Percentiles rank a stretch among this genome's conserved stretches.
These are phyloP conservation scores for Candida xyloterini DNA, from an alignment of 805 yeast species.

Conservation along the genomic window DNA sequence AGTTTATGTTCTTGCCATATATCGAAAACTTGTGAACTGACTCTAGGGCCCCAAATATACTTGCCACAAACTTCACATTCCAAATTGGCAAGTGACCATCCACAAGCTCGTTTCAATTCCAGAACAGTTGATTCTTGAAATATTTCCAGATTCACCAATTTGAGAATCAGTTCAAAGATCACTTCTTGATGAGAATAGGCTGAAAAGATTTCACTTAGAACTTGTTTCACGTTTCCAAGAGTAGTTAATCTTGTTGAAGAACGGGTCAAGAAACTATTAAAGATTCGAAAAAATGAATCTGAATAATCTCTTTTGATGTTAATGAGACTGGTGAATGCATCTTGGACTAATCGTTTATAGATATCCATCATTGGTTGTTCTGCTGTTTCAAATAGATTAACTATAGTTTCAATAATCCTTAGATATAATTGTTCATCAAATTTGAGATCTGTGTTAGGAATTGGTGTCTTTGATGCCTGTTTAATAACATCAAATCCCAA, in stretches of 20 bases:
- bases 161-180: conserved; percentile 48
- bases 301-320: conserved; percentile 28
- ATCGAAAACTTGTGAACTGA: conserved; percentile 46
- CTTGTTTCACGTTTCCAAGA: conserved; percentile 55
- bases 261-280: conserved; percentile 51
- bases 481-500: conserved; percentile 35
- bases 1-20: conserved; percentile 51
- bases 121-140: conserved; percentile 44
- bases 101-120: conserved; percentile 43
- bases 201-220: conserved; percentile 59
- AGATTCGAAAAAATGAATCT: conserved; percentile 50
- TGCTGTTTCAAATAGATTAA: conserved; percentile 32
- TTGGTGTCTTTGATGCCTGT: conserved; percentile 18
- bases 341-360: conserved; percentile 40
- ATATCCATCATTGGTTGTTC: conserved; percentile 30
- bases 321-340: conserved; percentile 39
- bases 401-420: conserved; percentile 37
- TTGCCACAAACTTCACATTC: conserved; percentile 79
- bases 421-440: conserved; percentile 39
- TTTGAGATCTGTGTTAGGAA: conserved; percentile 22
- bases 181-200: conserved; percentile 64
- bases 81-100: conserved; percentile 57
- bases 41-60: conserved; percentile 64
- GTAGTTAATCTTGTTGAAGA: conserved; percentile 48
- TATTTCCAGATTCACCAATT: conserved; percentile 56